Percentiles rank a stretch among this genome's conserved stretches.
These are phyloP conservation scores for Hepatocystis sp. DNA, from an alignment of 169 alveolate genomes.

Conservation along the genomic window DNA sequence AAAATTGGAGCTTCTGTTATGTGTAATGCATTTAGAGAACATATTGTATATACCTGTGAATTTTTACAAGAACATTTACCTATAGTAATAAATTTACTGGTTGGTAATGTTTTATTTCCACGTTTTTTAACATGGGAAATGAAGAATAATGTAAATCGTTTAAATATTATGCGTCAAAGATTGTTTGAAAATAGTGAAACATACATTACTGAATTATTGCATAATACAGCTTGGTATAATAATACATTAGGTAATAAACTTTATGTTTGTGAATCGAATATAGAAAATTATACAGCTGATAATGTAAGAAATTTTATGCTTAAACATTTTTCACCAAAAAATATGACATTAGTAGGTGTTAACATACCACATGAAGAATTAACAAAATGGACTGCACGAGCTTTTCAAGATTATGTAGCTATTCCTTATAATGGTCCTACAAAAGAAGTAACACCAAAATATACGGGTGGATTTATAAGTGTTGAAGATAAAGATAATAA, in stretches of 20 bases:
- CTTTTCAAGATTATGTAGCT: slow-evolving; percentile 91
- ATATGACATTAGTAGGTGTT: slow-evolving; percentile 88
- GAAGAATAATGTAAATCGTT: slow-evolving; percentile 82
- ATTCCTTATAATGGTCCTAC: slow-evolving; percentile 87
- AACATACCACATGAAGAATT: slow-evolving; percentile 88
- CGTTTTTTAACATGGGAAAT: slow-evolving; percentile 90
- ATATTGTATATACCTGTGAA: slow-evolving; percentile 86
- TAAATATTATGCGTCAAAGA: slow-evolving; percentile 78
- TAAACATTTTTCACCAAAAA: slow-evolving; percentile 90
- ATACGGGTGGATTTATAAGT: slow-evolving; percentile 92
- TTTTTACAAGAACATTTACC: slow-evolving; percentile 88
- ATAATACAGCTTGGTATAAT: slow-evolving; percentile 91
- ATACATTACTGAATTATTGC: slow-evolving; percentile 88
- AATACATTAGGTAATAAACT: slow-evolving; percentile 89
- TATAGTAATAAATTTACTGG: slow-evolving; percentile 85
- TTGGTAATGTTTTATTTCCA: slow-evolving; percentile 92
- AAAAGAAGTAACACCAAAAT: slow-evolving; percentile 80
- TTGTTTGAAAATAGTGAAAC: slow-evolving; percentile 83
- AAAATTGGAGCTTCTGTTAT: slow-evolving; percentile 89
- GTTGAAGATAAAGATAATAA: slow-evolving; percentile 86
- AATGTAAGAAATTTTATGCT: slow-evolving; percentile 88
- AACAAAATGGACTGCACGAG: slow-evolving; percentile 88
- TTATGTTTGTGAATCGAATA: slow-evolving; percentile 80
- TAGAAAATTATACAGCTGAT: slow-evolving; percentile 85
- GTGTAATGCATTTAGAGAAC: slow-evolving; percentile 84